Conservation (phyloP, 495 filamentous ascomycete genomes). For the Penicillium odoratum region DNA sequence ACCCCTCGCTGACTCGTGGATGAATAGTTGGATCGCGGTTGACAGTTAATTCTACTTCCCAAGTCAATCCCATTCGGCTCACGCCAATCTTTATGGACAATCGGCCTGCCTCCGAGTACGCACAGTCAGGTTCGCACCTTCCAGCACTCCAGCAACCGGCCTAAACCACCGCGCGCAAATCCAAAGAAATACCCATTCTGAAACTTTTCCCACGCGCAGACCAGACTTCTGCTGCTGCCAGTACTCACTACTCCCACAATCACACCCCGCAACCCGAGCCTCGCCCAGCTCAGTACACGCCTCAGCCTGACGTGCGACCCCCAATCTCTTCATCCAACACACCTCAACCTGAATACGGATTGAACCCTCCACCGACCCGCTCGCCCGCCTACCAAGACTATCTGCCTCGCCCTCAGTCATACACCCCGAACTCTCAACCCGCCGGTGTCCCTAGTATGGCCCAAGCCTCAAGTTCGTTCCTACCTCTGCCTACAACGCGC, state of each 20-base stretch:
- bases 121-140: slow-evolving; percentile 98
- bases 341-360: slow-evolving; percentile 84
- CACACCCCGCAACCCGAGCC: slow-evolving; percentile 50
- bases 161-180: not conserved
- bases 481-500: slow-evolving; percentile 70
- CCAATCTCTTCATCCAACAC: slow-evolving; percentile 67
- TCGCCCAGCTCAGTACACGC: slow-evolving; percentile 54
- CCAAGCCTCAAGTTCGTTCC: slow-evolving; percentile 96
- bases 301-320: slow-evolving; percentile 75
- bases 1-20: not conserved
- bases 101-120: slow-evolving; percentile 87
- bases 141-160: slow-evolving; percentile 35
- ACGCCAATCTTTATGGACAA: slow-evolving; percentile 62
- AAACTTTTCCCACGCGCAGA: slow-evolving; percentile 67
- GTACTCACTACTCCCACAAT: slow-evolving; percentile 39
- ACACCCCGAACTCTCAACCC: slow-evolving; percentile 70
- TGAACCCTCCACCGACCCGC: slow-evolving; percentile 70
- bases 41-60: not conserved
- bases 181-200: not conserved
- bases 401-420: slow-evolving; percentile 62
- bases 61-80: not conserved
- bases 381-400: slow-evolving; percentile 81
- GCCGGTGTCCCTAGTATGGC: slow-evolving; percentile 88
- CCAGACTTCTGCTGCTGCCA: slow-evolving; percentile 76
- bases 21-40: not conserved